phyloP scores from a whole-genome alignment of 805 yeast genomes.

The Yarrowia deformans region DNA sequence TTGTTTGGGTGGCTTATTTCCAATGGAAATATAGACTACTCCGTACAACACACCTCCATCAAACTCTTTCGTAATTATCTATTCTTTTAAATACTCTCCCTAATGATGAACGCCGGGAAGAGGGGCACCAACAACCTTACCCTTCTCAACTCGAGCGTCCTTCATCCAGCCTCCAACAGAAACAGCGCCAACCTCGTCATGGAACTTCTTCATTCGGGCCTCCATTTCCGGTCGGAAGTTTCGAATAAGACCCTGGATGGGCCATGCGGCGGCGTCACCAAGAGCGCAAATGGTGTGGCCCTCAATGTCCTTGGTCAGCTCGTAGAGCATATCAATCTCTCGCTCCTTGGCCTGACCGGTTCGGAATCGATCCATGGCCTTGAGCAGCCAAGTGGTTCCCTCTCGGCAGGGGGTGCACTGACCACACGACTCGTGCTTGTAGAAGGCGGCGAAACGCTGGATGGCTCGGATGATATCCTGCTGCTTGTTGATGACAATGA shows the following conservation, averaged over 20 bases:
- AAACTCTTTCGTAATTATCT: background rate
- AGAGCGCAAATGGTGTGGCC: constrained; percentile 92
- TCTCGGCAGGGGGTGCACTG: constrained; percentile 96
- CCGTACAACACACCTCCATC: too few relatives aligned
- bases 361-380: constrained; percentile 83
- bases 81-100: constrained; percentile 26
- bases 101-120: constrained; percentile 45
- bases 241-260: constrained; percentile 85
- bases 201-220: constrained; percentile 73
- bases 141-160: constrained; percentile 64
- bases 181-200: constrained; percentile 58
- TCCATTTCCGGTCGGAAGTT: constrained; percentile 84
- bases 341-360: constrained; percentile 79
- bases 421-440: constrained; percentile 92
- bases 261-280: constrained; percentile 96
- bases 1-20: too few relatives aligned
- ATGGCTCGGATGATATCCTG: constrained; percentile 86
- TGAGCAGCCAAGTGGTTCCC: constrained; percentile 85
- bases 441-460: constrained; percentile 82
- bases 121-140: constrained; percentile 62
- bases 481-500: constrained; percentile 86
- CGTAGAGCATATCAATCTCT: constrained; percentile 85
- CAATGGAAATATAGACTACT: too few relatives aligned
- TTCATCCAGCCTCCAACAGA: constrained; percentile 81
- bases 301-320: constrained; percentile 84